These are phyloP conservation scores for Quercus engelmannii DNA, from an alignment of 306 rosid species.

Conservation along the genomic window DNA sequence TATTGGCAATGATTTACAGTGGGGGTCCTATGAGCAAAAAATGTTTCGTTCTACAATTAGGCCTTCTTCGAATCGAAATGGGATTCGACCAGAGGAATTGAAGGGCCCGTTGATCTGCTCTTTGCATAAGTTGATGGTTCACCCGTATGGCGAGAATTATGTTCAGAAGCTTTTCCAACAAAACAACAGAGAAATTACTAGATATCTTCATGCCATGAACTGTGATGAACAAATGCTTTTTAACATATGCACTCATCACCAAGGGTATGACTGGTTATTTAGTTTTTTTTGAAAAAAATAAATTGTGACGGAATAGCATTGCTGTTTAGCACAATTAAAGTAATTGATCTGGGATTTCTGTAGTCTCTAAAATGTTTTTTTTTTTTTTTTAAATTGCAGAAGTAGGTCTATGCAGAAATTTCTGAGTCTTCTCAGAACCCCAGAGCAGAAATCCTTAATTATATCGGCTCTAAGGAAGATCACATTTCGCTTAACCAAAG, in stretches of 20 bases:
- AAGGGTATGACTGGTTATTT: slow-evolving; percentile 17
- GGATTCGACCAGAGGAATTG: not conserved
- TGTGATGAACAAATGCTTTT: not conserved
- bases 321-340: not conserved
- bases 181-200: not conserved
- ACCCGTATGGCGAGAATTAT: slow-evolving; percentile 7
- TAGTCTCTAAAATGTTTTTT: not conserved
- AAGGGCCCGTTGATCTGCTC: too few species aligned
- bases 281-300: not conserved
- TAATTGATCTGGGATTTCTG: not conserved
- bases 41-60: not conserved
- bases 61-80: not conserved
- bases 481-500: slow-evolving; percentile 19
- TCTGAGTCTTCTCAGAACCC: not conserved
- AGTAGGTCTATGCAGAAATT: slow-evolving; percentile 30
- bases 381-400: slow-evolving; percentile 18
- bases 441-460: not conserved
- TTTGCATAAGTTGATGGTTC: slow-evolving; percentile 13
- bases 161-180: slow-evolving; percentile 22
- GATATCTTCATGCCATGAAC: not conserved
- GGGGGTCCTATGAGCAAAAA: not conserved
- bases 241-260: slow-evolving; percentile 21
- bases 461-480: not conserved
- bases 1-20: too few species aligned
- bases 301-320: not conserved